Evolutionary conservation across 345 rosid genomes (phyloP).

Genomic region (Brassica carinata): DNA sequence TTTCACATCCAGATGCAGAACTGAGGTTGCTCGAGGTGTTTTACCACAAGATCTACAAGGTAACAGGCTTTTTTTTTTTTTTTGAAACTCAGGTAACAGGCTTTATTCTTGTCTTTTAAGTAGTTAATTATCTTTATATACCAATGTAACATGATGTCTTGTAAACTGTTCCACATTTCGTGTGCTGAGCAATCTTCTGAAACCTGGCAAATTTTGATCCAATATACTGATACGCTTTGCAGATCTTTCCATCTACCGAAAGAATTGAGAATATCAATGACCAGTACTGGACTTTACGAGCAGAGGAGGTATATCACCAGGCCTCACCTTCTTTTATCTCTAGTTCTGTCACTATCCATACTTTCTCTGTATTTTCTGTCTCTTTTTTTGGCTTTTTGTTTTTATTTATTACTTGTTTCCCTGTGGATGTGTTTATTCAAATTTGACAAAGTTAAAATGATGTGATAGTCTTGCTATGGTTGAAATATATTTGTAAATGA

Average conservation of each 20-base stretch:
- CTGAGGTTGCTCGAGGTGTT: conserved; percentile 93
- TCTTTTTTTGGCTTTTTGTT: background rate
- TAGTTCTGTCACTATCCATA: conserved; percentile 11
- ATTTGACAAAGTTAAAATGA: background rate
- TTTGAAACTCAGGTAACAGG: conserved; percentile 49
- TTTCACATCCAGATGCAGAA: conserved; percentile 89
- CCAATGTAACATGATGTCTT: conserved; percentile 7
- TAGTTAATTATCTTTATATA: background rate
- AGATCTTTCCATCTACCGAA: conserved; percentile 85
- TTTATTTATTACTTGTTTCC: background rate
- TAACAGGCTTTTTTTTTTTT: conserved; percentile 29
- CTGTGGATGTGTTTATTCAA: background rate
- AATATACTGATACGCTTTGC: conserved; percentile 33
- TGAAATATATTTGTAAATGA: background rate
- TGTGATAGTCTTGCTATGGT: conserved; percentile 3
- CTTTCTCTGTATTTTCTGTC: background rate
- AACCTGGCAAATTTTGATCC: conserved; percentile 12
- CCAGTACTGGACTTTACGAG: conserved; percentile 96
- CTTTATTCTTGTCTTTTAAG: conserved; percentile 17
- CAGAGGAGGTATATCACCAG: conserved; percentile 75
- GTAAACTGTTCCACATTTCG: background rate
- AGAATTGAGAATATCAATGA: conserved; percentile 97
- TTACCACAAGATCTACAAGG: conserved; percentile 96
- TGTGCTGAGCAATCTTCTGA: conserved; percentile 1
- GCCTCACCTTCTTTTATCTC: conserved; percentile 19